A percentile compares a stretch with the other conserved stretches of the same genome.
Conservation (phyloP, 352 stramenopile genomes). For the Phytophthora colocasiae region DNA sequence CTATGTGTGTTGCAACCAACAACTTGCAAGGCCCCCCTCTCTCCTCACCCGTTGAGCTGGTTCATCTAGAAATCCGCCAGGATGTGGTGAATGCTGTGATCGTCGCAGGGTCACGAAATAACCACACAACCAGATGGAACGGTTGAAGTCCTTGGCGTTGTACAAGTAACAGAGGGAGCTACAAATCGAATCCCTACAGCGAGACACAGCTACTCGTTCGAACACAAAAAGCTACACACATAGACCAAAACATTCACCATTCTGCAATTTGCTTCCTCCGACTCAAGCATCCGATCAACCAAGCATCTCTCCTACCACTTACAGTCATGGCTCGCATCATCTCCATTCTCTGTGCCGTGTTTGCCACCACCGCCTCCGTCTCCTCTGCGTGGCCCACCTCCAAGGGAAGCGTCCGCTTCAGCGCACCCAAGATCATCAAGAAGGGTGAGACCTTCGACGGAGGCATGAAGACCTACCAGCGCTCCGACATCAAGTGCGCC, state of each 20-base stretch:
- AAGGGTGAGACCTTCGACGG: conserved; percentile 43
- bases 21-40: no score
- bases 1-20: no score
- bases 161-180: neutral
- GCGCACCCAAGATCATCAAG: conserved; percentile 40
- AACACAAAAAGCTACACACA: no score
- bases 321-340: conserved; percentile 28
- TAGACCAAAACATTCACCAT: neutral
- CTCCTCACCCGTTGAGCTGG: no score
- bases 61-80: neutral
- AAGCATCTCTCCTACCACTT: conserved; percentile 7
- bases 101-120: conserved; percentile 4
- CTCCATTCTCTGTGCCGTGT: conserved; percentile 18
- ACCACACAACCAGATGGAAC: conserved; percentile 4
- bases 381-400: conserved; percentile 37
- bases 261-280: conserved; percentile 31
- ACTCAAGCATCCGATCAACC: conserved; percentile 13
- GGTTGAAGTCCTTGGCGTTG: neutral
- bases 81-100: conserved; percentile 1
- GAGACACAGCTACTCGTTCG: neutral
- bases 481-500: conserved; percentile 41
- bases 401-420: conserved; percentile 35
- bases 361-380: conserved; percentile 11
- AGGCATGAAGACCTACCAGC: conserved; percentile 51
- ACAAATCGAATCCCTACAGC: neutral